These are phyloP conservation scores for Ganoderma lingzhi DNA, from an alignment of 1,284 basidiomycete genomes.

Conservation along the genomic window DNA sequence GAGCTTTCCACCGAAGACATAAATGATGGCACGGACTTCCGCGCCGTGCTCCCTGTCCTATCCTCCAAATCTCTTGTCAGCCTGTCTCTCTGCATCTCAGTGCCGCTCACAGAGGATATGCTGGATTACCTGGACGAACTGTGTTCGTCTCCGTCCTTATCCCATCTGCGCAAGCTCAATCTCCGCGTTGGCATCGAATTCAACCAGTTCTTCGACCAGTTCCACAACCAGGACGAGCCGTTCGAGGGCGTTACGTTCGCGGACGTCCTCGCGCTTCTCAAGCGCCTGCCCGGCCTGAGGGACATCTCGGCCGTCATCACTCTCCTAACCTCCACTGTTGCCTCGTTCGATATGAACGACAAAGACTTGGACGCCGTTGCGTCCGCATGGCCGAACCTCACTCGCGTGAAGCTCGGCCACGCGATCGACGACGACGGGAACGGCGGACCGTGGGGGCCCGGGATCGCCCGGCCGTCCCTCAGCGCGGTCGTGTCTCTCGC, in stretches of 20 bases:
- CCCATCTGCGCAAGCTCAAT: no score
- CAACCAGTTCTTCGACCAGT: no score
- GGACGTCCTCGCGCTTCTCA: background rate
- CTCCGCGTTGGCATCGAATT: no score
- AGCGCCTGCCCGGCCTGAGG: background rate
- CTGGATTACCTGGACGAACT: no score
- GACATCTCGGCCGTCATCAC: background rate
- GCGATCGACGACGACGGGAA: background rate
- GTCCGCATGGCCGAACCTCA: background rate
- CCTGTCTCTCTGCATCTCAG: no score
- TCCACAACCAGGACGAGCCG: background rate
- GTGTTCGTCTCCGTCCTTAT: no score
- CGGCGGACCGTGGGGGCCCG: background rate
- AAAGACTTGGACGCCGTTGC: background rate
- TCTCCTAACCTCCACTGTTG: background rate
- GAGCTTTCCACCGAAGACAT: no score
- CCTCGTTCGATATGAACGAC: background rate
- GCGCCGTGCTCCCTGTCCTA: no score
- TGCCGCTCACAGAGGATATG: no score
- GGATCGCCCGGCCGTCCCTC: background rate
- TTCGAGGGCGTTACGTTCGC: no score
- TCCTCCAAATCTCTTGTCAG: no score
- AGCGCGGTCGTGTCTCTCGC: background rate
- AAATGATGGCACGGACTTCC: no score
- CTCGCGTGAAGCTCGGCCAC: background rate